phyloP scores from a whole-genome alignment of 1,284 basidiomycete genomes.

The Microbotryum lychnidis-dioicae region DNA sequence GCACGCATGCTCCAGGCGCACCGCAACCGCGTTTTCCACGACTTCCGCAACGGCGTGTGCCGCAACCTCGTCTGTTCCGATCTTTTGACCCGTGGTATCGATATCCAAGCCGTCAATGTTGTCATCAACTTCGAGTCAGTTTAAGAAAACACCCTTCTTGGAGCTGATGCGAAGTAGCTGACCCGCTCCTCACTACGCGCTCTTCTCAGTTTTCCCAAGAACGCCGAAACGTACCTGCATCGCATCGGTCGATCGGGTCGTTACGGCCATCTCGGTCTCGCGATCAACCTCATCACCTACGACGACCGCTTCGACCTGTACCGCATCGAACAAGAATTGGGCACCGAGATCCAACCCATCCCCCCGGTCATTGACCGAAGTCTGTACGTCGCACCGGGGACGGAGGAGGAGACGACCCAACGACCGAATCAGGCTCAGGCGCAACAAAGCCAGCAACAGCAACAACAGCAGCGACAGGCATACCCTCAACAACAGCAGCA shows the following conservation, averaged over 20 bases:
- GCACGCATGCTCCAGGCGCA: conserved; percentile 99
- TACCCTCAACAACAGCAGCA: conserved; percentile 6
- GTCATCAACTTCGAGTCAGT: conserved; percentile 79
- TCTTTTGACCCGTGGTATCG: conserved; percentile 95
- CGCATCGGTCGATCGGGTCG: conserved; percentile 95
- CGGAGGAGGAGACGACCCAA: conserved; percentile 21
- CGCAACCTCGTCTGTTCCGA: conserved; percentile 93
- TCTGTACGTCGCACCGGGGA: conserved; percentile 30
- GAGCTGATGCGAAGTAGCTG: too few relatives aligned
- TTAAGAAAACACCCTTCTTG: too few relatives aligned
- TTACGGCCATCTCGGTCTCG: conserved; percentile 92
- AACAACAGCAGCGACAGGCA: conserved; percentile 6
- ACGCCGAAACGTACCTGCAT: conserved; percentile 95
- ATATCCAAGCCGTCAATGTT: conserved; percentile 98
- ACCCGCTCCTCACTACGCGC: conserved; percentile 44
- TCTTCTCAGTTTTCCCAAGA: conserved; percentile 68
- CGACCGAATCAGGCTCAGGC: background rate
- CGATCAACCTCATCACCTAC: conserved; percentile 70
- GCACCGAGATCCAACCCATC: conserved; percentile 95
- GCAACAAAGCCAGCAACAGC: background rate
- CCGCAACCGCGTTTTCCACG: conserved; percentile 98
- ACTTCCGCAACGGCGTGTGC: conserved; percentile 96
- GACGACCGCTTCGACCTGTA: conserved; percentile 97
- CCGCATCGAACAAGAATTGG: conserved; percentile 95
- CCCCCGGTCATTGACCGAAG: conserved; percentile 51